Base-by-base conservation (phyloP, 129 eudicot species). In the Helichrysum umbraculigerum region DNA sequence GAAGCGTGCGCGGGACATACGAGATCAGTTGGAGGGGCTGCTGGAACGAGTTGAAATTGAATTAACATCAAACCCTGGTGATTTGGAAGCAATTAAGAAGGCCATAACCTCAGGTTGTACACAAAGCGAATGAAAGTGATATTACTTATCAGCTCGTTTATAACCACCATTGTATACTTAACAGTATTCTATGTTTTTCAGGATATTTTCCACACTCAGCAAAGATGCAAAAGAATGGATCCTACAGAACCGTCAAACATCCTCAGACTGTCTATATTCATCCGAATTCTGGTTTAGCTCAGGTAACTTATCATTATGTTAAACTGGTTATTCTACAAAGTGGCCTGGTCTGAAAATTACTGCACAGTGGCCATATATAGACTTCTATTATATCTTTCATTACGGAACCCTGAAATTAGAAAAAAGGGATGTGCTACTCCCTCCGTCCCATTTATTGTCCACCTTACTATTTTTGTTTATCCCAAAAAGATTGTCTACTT, bases 281-380 rank as follows among this genome's bases (percentile, higher is more conserved):
- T 74, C 98, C 98, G 21, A 94, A 96, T 81, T 94, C 98, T 68
- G 98, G 98, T 74, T 87, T 94, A 79, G 86, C 98, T 51, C 91
- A 91, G 93, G 98, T 94, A 85, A 50, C 50, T 22, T 11, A 41
- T 72, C 17, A 39, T 15, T 15, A 61, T 4, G 44, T 79, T 21
- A 15, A 30, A 12, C 22, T 2, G 20, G 47, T 16, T 7, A 65
- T 65, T 65, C 4, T 33, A 30, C 44, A 6, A 3, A 32, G 22
- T 65, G 70, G 70, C 7, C 22, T 65, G 44, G 25, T 17, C 11
- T 0, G 5, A 17, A 7, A 65, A 61, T 9, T 14, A 25, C n/a
- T 47, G 1, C 17, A 12, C 54, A 14, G 0, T 41, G 47, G 47
- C 2, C 14, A 41, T 41, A 39, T 39, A 39, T 39, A 39, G 44